Evolutionary conservation across 306 rosid genomes (phyloP).

Genomic region (Cyclanthera cordifolia): DNA sequence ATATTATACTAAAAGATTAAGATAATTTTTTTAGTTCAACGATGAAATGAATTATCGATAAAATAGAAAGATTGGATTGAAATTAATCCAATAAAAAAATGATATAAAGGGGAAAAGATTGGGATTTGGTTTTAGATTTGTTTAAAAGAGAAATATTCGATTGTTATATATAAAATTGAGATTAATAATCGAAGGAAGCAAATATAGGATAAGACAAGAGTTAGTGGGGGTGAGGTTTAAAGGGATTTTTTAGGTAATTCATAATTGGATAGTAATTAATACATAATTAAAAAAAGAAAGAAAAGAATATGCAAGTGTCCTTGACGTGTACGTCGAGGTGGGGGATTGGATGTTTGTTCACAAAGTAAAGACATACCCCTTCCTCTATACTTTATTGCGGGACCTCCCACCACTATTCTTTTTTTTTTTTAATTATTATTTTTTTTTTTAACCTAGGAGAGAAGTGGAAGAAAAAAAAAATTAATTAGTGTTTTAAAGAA

Average conservation of each 20-base stretch:
- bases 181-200: slow-evolving; percentile 9
- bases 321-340: slow-evolving; percentile 7
- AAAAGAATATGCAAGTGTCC: not conserved
- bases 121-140: slow-evolving; percentile 61
- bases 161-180: not conserved
- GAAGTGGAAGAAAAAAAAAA: too few relatives aligned
- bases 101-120: slow-evolving; percentile 16
- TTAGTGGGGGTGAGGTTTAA: slow-evolving; percentile 26
- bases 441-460: too few relatives aligned
- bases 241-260: not conserved
- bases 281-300: not conserved
- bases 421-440: too few relatives aligned
- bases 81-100: slow-evolving; percentile 7
- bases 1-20: too few relatives aligned
- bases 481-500: too few relatives aligned
- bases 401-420: too few relatives aligned
- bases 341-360: not conserved
- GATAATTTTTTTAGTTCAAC: too few relatives aligned
- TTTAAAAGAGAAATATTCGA: not conserved
- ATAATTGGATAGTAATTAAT: not conserved
- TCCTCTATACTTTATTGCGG: too few relatives aligned
- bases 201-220: slow-evolving; percentile 28
- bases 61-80: not conserved
- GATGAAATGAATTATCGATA: too few relatives aligned
- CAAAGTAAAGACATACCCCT: not conserved